A percentile compares a stretch with the other conserved stretches of the same genome.
Evolutionary conservation across 129 eudicot genomes (phyloP).

Genomic region (Tanacetum coccineum): DNA sequence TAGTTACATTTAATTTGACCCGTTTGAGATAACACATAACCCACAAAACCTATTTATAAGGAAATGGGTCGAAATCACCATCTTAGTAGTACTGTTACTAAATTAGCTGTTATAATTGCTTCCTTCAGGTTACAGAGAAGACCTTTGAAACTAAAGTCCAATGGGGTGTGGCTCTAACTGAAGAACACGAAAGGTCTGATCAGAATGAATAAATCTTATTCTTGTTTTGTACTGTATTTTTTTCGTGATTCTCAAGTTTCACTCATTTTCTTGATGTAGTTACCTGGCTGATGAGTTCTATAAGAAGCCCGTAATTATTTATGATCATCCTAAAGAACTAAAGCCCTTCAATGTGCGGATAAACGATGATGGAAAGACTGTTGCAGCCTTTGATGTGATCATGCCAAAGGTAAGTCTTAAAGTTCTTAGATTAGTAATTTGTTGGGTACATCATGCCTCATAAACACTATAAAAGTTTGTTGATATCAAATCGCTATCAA

Average conservation of each 20-base stretch:
- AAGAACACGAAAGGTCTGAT: conserved; percentile 82
- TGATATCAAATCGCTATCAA: background rate
- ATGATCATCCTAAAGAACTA: conserved; percentile 65
- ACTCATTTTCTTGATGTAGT: conserved; percentile 29
- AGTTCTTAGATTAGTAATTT: background rate
- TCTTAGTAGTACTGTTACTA: background rate
- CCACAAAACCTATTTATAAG: background rate
- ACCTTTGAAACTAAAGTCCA: conserved; percentile 44
- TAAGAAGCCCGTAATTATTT: conserved; percentile 60
- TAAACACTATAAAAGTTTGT: conserved; percentile 15
- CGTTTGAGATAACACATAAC: background rate
- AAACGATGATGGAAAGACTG: conserved; percentile 81
- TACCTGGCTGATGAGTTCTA: conserved; percentile 71
- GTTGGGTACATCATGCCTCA: background rate
- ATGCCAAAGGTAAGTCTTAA: conserved; percentile 62
- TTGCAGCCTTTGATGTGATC: conserved; percentile 70
- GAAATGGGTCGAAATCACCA: background rate
- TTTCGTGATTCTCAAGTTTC: background rate
- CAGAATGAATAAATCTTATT: background rate
- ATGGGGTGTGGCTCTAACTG: conserved; percentile 56
- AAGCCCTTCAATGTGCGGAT: conserved; percentile 69
- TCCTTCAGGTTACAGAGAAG: conserved; percentile 49
- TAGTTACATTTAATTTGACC: background rate
- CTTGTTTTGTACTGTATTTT: background rate
- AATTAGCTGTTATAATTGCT: background rate